Conservation (phyloP, 768 basidiomycete genomes). For the Pluteus cervinus region DNA sequence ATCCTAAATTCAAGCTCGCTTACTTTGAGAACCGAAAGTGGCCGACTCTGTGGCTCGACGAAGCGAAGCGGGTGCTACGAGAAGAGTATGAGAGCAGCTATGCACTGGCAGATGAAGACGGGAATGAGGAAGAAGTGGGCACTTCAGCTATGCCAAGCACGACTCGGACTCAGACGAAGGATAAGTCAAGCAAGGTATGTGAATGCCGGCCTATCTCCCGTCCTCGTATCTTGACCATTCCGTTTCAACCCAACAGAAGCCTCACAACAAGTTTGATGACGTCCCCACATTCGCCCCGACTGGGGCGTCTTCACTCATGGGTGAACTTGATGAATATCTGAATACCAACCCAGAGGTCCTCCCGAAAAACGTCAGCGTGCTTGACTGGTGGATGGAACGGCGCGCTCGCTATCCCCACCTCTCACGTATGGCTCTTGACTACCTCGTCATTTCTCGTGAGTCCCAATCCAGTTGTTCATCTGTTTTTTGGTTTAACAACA, state of each 20-base stretch:
- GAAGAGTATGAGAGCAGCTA: conserved; percentile 14
- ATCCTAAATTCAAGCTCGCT: conserved; percentile 26
- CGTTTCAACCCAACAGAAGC: neutral
- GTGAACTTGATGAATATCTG: conserved; percentile 21
- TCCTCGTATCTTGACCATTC: too few species aligned
- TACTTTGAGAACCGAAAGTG: conserved; percentile 26
- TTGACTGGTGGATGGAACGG: conserved; percentile 19
- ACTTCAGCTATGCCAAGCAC: neutral
- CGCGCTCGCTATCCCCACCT: conserved; percentile 13
- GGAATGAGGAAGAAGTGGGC: neutral
- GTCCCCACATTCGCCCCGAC: neutral
- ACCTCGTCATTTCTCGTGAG: neutral
- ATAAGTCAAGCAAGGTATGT: too few species aligned
- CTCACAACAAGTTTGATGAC: conserved; percentile 8
- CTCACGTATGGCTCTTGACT: conserved; percentile 22
- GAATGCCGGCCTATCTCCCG: too few species aligned
- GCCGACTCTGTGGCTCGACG: conserved; percentile 22
- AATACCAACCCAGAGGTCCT: conserved; percentile 12
- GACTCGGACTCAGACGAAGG: too few species aligned
- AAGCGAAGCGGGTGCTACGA: conserved; percentile 15
- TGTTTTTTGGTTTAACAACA: neutral
- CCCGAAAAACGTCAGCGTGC: conserved; percentile 10
- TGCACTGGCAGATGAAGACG: conserved; percentile 4
- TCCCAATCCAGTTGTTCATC: neutral
- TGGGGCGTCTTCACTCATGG: neutral